A percentile compares a stretch with the other conserved stretches of the same genome.
Conservation (phyloP, 2,329 filamentous ascomycete genomes). For the Dryadomyces sulphureus region DNA sequence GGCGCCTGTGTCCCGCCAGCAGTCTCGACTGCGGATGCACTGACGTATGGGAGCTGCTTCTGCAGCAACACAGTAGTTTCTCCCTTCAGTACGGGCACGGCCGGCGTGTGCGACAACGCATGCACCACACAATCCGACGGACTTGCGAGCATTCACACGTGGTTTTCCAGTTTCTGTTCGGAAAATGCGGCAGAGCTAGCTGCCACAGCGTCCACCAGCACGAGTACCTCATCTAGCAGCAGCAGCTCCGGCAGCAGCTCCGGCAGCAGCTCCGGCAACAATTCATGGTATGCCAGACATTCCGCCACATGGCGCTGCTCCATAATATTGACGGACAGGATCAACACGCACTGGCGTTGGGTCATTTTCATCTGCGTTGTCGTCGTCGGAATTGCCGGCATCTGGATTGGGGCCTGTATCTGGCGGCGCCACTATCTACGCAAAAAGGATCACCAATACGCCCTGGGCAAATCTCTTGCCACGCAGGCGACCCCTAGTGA, state of each 20-base stretch:
- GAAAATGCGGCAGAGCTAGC: conserved; percentile 23
- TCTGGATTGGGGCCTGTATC: conserved; percentile 54
- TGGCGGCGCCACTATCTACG: conserved; percentile 61
- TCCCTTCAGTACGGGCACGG: conserved; percentile 38
- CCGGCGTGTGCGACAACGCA: conserved; percentile 45
- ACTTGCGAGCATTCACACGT: conserved; percentile 44
- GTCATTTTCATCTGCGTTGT: conserved; percentile 68
- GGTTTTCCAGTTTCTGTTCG: conserved; percentile 56
- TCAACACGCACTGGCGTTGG: conserved; percentile 61
- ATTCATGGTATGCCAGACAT: not conserved
- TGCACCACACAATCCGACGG: conserved; percentile 37
- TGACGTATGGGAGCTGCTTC: conserved; percentile 55
- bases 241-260: not conserved
- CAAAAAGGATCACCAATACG: conserved; percentile 46
- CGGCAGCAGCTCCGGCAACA: not conserved
- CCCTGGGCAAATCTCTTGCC: conserved; percentile 28
- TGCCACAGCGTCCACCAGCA: conserved; percentile 14
- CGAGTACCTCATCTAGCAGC: not conserved
- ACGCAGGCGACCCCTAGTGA: conserved; percentile 12
- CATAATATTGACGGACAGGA: conserved; percentile 29
- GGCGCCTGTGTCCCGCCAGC: conserved; percentile 51
- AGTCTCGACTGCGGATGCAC: conserved; percentile 28
- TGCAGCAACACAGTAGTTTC: conserved; percentile 49
- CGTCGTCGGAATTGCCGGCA: conserved; percentile 48
- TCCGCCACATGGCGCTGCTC: conserved; percentile 4